phyloP scores from a whole-genome alignment of 441 rosid species.

The Bruguiera hainesii region DNA sequence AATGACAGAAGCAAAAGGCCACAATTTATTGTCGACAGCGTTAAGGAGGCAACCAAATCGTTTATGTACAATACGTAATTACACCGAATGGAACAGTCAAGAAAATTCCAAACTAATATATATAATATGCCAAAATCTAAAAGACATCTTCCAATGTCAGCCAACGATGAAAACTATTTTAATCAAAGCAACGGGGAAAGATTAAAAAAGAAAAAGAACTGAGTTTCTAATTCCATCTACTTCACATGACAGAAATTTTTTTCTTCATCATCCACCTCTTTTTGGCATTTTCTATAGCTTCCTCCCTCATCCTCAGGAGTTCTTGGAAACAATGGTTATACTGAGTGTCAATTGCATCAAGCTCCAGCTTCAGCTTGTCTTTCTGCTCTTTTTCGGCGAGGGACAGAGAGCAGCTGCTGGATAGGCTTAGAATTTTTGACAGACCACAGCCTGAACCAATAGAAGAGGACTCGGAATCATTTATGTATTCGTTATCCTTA shows the following conservation, averaged over 20 bases:
- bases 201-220: not conserved
- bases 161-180: too few relatives aligned
- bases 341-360: conserved; percentile 42
- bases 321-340: conserved; percentile 45
- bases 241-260: conserved; percentile 26
- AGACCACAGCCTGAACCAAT: conserved; percentile 24
- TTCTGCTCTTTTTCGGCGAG: conserved; percentile 26
- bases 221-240: not conserved
- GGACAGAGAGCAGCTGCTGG: conserved; percentile 29
- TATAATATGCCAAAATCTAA: too few relatives aligned
- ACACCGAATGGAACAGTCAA: too few relatives aligned
- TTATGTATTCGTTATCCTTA: conserved; percentile 16
- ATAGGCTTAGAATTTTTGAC: conserved; percentile 29
- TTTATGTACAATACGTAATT: too few relatives aligned
- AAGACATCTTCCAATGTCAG: too few relatives aligned
- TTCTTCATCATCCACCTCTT: conserved; percentile 50
- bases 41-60: too few relatives aligned
- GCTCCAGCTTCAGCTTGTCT: conserved; percentile 45
- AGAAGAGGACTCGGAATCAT: conserved; percentile 20
- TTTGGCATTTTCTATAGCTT: conserved; percentile 50
- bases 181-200: too few relatives aligned
- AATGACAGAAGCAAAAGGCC: not conserved
- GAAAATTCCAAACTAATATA: too few relatives aligned
- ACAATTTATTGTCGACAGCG: too few relatives aligned
- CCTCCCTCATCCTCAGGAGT: conserved; percentile 59